Percentiles rank a stretch among this genome's conserved stretches.
Conservation (phyloP, 164 flowering plant genomes). For the Vitis cinerea region DNA sequence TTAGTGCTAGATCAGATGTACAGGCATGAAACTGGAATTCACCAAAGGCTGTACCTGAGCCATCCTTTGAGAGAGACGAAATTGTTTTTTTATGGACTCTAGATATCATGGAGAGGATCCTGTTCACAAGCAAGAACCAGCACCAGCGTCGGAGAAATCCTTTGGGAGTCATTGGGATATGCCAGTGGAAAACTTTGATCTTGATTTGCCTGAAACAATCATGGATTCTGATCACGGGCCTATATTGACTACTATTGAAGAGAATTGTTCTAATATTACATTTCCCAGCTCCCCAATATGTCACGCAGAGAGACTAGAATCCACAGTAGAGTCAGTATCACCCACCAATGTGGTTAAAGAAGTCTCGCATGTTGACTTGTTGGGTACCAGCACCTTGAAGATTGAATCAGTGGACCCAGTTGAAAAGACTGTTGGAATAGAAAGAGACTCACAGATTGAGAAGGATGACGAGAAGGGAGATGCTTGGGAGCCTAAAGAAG, state of each 20-base stretch:
- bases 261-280: constrained; percentile 19
- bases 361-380: constrained; percentile 26
- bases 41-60: too few relatives aligned
- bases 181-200: constrained; percentile 27
- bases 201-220: constrained; percentile 52
- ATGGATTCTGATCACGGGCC: constrained; percentile 47
- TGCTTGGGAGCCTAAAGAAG: constrained; percentile 62
- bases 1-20: too few relatives aligned
- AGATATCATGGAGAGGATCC: constrained; percentile 15
- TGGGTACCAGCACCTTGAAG: constrained; percentile 19
- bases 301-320: constrained; percentile 27
- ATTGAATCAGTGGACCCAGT: constrained; percentile 29
- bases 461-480: constrained; percentile 61
- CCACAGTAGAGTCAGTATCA: constrained; percentile 18
- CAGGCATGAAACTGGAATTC: too few relatives aligned
- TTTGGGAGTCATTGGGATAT: constrained; percentile 30
- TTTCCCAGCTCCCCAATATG: constrained; percentile 15
- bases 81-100: too few relatives aligned
- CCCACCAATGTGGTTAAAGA: constrained; percentile 24
- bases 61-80: too few relatives aligned
- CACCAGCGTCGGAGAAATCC: constrained; percentile 18
- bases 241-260: constrained; percentile 28
- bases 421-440: constrained; percentile 41
- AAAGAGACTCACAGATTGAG: constrained; percentile 31
- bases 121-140: constrained; percentile 22